A percentile compares a stretch with the other conserved stretches of the same genome.
Evolutionary conservation across 768 basidiomycete genomes (phyloP).

Genomic region (Dacryopinax spathularia): DNA sequence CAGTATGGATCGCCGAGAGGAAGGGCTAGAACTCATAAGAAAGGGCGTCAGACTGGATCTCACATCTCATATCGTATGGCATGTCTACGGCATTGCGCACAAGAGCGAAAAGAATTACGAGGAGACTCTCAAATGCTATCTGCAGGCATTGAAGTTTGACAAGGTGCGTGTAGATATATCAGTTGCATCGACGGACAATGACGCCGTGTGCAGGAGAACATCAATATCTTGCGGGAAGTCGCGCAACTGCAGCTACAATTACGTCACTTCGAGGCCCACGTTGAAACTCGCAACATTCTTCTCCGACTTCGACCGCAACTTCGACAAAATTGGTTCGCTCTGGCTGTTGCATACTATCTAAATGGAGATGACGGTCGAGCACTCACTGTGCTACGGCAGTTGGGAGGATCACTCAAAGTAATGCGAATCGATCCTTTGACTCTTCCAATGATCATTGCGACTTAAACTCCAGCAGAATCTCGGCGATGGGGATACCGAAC

Average conservation of each 20-base stretch:
- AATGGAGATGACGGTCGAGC: conserved; percentile 61
- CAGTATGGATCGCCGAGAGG: conserved; percentile 63
- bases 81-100: conserved; percentile 89
- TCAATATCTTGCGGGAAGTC: conserved; percentile 84
- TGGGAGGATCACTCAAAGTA: conserved; percentile 59
- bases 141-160: conserved; percentile 76
- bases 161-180: conserved; percentile 36
- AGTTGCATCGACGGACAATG: conserved; percentile 3
- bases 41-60: conserved; percentile 69
- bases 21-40: conserved; percentile 71
- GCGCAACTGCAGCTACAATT: conserved; percentile 81
- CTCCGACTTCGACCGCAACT: conserved; percentile 66
- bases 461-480: conserved; percentile 52
- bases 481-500: conserved; percentile 64
- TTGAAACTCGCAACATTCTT: conserved; percentile 70
- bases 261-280: conserved; percentile 58
- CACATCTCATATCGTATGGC: conserved; percentile 92
- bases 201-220: conserved; percentile 52
- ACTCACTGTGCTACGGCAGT: conserved; percentile 55
- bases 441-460: too few relatives aligned
- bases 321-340: conserved; percentile 77
- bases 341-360: conserved; percentile 80
- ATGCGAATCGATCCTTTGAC: conserved; percentile 10
- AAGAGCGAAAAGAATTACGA: conserved; percentile 91
- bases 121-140: conserved; percentile 85